Conservation (phyloP, 768 basidiomycete species). For the Cystofilobasidium ferigula region DNA sequence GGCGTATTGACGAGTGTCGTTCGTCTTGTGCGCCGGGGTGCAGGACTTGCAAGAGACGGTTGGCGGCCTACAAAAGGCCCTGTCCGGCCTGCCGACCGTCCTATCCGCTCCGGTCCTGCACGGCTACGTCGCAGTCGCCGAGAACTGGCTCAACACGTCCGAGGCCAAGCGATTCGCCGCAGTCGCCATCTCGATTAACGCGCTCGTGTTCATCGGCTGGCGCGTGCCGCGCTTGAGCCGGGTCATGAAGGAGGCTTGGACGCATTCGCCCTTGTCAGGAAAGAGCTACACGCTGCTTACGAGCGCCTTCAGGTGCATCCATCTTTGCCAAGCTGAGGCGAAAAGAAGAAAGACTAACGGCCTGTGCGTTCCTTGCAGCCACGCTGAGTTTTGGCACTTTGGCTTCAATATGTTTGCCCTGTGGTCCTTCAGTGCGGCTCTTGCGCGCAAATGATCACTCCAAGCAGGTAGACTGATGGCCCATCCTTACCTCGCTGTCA, state of each 20-base stretch:
- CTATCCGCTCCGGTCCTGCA: not conserved
- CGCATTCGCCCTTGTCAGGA: conserved; percentile 11
- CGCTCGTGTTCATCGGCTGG: conserved; percentile 13
- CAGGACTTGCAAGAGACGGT: conserved; percentile 16
- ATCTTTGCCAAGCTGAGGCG: no score
- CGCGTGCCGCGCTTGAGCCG: not conserved
- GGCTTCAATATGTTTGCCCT: conserved; percentile 24
- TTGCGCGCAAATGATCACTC: no score
- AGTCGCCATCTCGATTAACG: conserved; percentile 10
- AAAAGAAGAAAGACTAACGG: no score
- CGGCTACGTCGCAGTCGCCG: conserved; percentile 16
- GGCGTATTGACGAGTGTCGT: no score
- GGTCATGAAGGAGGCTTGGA: conserved; percentile 3
- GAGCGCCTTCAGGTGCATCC: conserved; percentile 10
- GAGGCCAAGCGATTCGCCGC: conserved; percentile 9
- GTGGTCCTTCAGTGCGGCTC: conserved; percentile 17
- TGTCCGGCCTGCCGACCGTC: conserved; percentile 2
- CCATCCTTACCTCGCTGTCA: not conserved
- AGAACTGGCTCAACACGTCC: conserved; percentile 16
- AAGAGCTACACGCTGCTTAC: conserved; percentile 16
- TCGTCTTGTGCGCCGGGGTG: no score
- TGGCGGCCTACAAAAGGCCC: not conserved
- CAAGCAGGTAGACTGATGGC: no score
- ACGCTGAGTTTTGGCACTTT: conserved; percentile 21
- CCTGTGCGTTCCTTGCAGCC: not conserved